phyloP scores from a whole-genome alignment of 306 rosid species.

The Sicyos edulis region DNA sequence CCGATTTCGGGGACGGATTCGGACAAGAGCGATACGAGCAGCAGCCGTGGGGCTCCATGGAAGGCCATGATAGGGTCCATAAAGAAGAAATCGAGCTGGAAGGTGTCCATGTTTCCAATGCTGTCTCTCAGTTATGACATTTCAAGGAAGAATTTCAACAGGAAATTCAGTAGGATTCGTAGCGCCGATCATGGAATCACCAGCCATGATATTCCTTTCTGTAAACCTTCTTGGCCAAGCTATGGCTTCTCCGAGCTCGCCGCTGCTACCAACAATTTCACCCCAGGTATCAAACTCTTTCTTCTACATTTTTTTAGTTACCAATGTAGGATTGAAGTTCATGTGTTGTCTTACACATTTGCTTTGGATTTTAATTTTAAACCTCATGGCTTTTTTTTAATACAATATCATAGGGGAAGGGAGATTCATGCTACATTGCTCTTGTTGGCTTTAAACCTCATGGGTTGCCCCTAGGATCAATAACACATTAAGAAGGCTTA shows the following conservation, averaged over 20 bases:
- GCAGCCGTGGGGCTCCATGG: constrained; percentile 39
- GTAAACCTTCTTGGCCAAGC: constrained; percentile 79
- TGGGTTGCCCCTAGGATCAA: too few relatives aligned
- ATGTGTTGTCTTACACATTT: too few relatives aligned
- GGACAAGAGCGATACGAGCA: constrained; percentile 25
- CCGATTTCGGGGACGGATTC: constrained; percentile 52
- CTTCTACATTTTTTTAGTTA: too few relatives aligned
- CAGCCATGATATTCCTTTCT: constrained; percentile 29
- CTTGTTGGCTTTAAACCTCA: too few relatives aligned
- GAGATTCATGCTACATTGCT: too few relatives aligned
- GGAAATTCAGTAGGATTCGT: constrained; percentile 55
- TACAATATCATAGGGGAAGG: too few relatives aligned
- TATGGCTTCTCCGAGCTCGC: constrained; percentile 59
- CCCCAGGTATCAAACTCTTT: constrained; percentile 37
- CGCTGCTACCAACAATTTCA: constrained; percentile 62
- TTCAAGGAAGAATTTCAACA: constrained; percentile 37
- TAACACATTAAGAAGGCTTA: too few relatives aligned
- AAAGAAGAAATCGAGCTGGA: constrained; percentile 46
- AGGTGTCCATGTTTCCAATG: constrained; percentile 50
- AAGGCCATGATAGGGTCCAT: constrained; percentile 50
- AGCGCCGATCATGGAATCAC: constrained; percentile 46
- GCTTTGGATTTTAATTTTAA: too few relatives aligned
- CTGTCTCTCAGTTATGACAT: constrained; percentile 39
- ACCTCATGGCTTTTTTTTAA: too few relatives aligned
- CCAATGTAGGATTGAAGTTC: too few relatives aligned